A percentile compares a stretch with the other conserved stretches of the same genome.
These are phyloP conservation scores for Stentor coeruleus DNA, from an alignment of 73 alveolate species.

Conservation along the genomic window DNA sequence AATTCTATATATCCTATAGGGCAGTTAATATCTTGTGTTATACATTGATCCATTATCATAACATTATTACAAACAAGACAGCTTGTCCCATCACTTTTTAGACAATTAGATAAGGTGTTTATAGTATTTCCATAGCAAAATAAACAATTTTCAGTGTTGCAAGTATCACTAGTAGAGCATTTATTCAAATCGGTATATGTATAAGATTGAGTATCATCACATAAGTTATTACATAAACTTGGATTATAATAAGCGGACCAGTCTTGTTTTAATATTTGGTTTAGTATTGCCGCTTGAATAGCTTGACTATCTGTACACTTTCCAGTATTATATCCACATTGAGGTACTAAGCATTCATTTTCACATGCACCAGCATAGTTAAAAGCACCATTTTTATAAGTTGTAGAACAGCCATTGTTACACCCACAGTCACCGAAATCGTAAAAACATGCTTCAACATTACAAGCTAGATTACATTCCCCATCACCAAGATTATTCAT, in stretches of 20 bases:
- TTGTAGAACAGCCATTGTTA: not conserved
- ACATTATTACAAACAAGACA: not conserved
- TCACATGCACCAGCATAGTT: no score
- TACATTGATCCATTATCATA: not conserved
- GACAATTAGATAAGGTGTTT: not conserved
- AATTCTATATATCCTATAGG: constrained; percentile 3
- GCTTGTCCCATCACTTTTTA: no score
- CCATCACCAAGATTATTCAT: not conserved
- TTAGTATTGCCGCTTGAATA: not conserved
- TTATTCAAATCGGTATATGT: no score
- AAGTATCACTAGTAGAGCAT: no score
- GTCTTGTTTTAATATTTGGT: no score
- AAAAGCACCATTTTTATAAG: not conserved
- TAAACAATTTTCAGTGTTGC: not conserved
- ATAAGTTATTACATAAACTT: no score
- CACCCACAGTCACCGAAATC: not conserved
- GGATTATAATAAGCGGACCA: no score
- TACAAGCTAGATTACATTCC: not conserved
- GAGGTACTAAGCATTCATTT: not conserved
- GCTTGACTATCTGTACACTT: not conserved
- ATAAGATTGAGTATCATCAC: no score
- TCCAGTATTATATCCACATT: not conserved
- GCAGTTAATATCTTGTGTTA: not conserved
- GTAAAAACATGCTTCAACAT: not conserved
- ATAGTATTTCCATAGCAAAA: not conserved